Evolutionary conservation across 345 rosid genomes (phyloP).

Genomic region (Rhodamnia rubescens): DNA sequence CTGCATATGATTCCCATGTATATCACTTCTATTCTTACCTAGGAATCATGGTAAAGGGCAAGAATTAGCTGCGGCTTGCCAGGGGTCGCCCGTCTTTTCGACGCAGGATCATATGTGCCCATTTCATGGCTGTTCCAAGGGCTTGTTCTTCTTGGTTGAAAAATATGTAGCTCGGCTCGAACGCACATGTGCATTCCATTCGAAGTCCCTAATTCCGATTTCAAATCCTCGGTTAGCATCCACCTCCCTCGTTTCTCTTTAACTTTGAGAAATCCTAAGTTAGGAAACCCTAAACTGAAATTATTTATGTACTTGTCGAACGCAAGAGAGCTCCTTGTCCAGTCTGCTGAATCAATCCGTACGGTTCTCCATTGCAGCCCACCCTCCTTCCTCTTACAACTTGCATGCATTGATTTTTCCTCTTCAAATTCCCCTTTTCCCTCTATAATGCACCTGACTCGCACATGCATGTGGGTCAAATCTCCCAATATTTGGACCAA

Average conservation of each 20-base stretch:
- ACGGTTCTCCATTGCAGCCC: no score
- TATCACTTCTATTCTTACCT: not conserved
- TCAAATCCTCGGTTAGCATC: not conserved
- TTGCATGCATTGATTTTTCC: no score
- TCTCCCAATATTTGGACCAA: not conserved
- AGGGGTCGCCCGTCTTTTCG: rapidly evolving
- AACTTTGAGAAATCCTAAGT: not conserved
- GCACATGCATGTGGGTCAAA: not conserved
- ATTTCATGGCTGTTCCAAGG: not conserved
- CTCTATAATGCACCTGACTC: not conserved
- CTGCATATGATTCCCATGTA: not conserved
- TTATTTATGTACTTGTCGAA: no score
- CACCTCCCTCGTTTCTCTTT: not conserved
- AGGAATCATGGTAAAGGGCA: not conserved
- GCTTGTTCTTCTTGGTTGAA: not conserved
- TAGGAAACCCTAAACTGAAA: no score
- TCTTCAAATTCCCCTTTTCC: no score
- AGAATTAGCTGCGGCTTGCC: not conserved
- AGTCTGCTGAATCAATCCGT: no score
- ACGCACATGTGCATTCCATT: not conserved
- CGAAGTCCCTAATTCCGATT: not conserved
- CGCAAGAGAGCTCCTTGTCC: no score
- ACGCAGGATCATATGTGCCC: not conserved
- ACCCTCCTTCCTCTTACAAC: no score
- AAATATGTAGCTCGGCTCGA: not conserved